phyloP scores from a whole-genome alignment of 768 basidiomycete species.

The Phaeotremella skinneri region DNA sequence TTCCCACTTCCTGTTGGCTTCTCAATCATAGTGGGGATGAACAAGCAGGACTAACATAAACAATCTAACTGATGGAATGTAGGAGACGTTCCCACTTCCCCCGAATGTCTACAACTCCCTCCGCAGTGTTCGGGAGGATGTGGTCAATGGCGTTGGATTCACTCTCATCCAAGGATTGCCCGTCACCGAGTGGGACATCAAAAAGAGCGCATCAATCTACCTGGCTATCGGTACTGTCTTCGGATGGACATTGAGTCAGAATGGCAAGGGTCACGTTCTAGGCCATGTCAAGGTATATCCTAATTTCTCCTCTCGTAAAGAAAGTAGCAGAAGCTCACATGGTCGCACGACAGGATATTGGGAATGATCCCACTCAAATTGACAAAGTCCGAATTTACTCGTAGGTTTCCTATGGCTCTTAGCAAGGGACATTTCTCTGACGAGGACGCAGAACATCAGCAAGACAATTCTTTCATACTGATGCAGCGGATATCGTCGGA shows the following conservation, averaged over 20 bases:
- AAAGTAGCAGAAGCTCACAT: not conserved
- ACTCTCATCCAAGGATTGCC: constrained; percentile 47
- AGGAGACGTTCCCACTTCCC: constrained; percentile 46
- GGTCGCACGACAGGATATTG: constrained; percentile 34
- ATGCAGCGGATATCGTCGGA: constrained; percentile 48
- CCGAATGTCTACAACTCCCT: constrained; percentile 26
- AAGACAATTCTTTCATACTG: constrained; percentile 49
- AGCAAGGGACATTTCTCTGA: not conserved
- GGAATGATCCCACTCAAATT: constrained; percentile 49
- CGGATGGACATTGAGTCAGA: constrained; percentile 43
- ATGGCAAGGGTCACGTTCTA: constrained; percentile 46
- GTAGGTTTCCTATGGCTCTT: constrained; percentile 1
- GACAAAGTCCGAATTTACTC: constrained; percentile 41
- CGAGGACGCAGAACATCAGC: constrained; percentile 18
- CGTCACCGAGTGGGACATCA: constrained; percentile 37
- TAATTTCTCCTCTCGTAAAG: not conserved
- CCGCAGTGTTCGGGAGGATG: constrained; percentile 24
- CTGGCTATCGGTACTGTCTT: constrained; percentile 47
- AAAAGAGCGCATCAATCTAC: constrained; percentile 44
- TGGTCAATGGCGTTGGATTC: constrained; percentile 50
- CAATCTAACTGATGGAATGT: not conserved
- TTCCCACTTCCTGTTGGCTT: no score
- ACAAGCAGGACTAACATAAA: not conserved
- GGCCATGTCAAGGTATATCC: constrained; percentile 48
- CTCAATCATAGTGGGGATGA: not conserved